Evolutionary conservation across 2,329 filamentous ascomycete species (phyloP).

Genomic region (Blumeria hordei): DNA sequence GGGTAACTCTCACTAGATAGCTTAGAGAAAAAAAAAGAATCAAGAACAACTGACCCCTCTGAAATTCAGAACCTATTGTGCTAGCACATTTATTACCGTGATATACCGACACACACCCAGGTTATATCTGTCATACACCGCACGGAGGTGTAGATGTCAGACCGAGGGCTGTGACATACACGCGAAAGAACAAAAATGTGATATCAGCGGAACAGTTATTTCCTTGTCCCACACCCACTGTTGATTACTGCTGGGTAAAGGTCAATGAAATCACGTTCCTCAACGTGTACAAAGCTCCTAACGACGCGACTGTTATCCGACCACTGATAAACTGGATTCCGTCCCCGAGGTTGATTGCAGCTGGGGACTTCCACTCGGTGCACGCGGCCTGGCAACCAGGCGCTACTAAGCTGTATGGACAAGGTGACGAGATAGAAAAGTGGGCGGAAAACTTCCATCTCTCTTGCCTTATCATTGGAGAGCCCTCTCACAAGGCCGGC

Average conservation of each 20-base stretch:
- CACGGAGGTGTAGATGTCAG: neutral
- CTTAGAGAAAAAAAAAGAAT: too few relatives aligned
- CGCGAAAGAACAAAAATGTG: neutral
- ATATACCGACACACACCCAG: too few relatives aligned
- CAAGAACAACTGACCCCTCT: too few relatives aligned
- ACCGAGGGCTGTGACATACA: neutral
- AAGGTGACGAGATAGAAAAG: neutral
- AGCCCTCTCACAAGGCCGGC: neutral
- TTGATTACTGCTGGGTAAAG: neutral
- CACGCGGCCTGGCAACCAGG: neutral
- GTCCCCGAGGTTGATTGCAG: neutral
- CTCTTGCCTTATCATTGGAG: neutral
- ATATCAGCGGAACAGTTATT: neutral
- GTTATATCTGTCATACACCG: neutral
- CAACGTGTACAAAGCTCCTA: neutral
- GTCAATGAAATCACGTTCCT: neutral
- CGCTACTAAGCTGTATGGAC: neutral
- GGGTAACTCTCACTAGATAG: too few relatives aligned
- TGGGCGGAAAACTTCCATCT: neutral
- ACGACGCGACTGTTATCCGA: neutral
- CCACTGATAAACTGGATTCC: neutral
- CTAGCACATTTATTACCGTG: too few relatives aligned
- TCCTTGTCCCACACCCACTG: neutral
- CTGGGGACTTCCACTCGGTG: neutral
- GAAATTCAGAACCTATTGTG: too few relatives aligned